A percentile compares a stretch with the other conserved stretches of the same genome.
These are phyloP conservation scores for Botrytis byssoidea DNA, from an alignment of 2,329 filamentous ascomycete genomes.

Conservation along the genomic window DNA sequence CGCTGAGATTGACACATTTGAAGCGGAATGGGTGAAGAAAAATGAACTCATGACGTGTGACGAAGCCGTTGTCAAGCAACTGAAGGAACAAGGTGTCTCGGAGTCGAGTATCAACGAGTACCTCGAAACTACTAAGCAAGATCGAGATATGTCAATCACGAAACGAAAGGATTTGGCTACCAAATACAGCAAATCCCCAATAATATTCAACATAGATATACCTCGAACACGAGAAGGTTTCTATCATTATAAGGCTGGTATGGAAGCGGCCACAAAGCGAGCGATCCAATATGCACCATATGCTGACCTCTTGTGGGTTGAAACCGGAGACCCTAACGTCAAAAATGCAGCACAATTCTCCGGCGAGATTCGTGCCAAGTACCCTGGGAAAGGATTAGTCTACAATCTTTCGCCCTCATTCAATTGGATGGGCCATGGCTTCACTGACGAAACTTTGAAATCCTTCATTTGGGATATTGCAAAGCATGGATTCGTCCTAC, in stretches of 20 bases:
- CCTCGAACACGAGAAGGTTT: conserved; percentile 91
- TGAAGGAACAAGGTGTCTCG: conserved; percentile 63
- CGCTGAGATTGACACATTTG: conserved; percentile 79
- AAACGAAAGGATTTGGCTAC: conserved; percentile 72
- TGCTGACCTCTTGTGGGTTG: conserved; percentile 94
- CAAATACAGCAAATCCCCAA: conserved; percentile 62
- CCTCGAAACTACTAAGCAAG: conserved; percentile 56
- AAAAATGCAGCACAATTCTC: conserved; percentile 73
- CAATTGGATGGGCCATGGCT: conserved; percentile 98
- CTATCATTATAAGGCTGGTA: conserved; percentile 85
- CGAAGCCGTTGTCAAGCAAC: conserved; percentile 78
- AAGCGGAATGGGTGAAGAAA: conserved; percentile 83
- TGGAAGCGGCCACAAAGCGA: conserved; percentile 86
- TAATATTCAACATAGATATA: conserved; percentile 87
- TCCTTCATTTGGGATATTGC: conserved; percentile 97
- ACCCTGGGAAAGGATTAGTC: conserved; percentile 83
- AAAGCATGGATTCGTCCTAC: conserved; percentile 74
- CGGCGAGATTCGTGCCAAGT: conserved; percentile 65
- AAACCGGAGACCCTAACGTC: conserved; percentile 87
- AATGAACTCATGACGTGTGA: conserved; percentile 88
- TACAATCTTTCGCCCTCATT: conserved; percentile 97
- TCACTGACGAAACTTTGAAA: conserved; percentile 76
- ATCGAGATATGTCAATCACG: conserved; percentile 75
- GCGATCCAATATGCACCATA: conserved; percentile 89
- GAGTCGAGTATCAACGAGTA: conserved; percentile 67